Conservation (phyloP, 192 early-diverging fungal genomes). For the Obelidium mucronatum region DNA sequence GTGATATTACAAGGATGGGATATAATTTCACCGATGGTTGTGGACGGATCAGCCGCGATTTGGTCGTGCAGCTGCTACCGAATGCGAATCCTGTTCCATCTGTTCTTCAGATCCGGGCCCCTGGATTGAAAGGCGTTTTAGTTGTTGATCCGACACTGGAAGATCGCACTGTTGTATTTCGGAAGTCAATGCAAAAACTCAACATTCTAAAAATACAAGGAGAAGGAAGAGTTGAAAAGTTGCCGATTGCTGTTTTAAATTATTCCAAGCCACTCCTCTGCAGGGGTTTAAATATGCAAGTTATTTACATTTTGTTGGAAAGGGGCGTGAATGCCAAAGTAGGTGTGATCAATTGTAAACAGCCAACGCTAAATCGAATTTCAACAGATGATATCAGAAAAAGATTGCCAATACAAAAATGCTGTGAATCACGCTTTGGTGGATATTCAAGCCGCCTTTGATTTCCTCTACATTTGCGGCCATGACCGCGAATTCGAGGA, state of each 20-base stretch:
- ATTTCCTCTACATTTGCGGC: slow-evolving; percentile 34
- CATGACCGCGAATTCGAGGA: neutral
- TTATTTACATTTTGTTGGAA: slow-evolving; percentile 33
- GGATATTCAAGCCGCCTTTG: slow-evolving; percentile 27
- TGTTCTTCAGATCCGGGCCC: slow-evolving; percentile 36
- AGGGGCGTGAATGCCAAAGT: slow-evolving; percentile 36
- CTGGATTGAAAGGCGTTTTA: slow-evolving; percentile 43
- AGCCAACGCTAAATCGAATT: neutral
- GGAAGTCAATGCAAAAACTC: slow-evolving; percentile 41
- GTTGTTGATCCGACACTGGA: slow-evolving; percentile 26
- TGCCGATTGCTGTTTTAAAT: slow-evolving; percentile 31
- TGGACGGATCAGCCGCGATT: slow-evolving; percentile 27
- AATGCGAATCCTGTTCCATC: slow-evolving; percentile 9
- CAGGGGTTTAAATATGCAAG: slow-evolving; percentile 31
- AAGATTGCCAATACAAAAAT: slow-evolving; percentile 35
- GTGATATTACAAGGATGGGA: slow-evolving; percentile 21
- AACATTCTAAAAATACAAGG: slow-evolving; percentile 26
- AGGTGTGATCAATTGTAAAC: slow-evolving; percentile 8
- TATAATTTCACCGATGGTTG: slow-evolving; percentile 44
- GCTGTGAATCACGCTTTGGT: slow-evolving; percentile 19
- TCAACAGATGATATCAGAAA: slow-evolving; percentile 5
- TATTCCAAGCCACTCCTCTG: slow-evolving; percentile 15
- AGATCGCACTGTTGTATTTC: slow-evolving; percentile 6
- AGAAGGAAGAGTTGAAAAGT: neutral
- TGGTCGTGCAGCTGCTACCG: neutral